These are phyloP conservation scores for Citrus inodora DNA, from an alignment of 345 rosid species.

Conservation along the genomic window DNA sequence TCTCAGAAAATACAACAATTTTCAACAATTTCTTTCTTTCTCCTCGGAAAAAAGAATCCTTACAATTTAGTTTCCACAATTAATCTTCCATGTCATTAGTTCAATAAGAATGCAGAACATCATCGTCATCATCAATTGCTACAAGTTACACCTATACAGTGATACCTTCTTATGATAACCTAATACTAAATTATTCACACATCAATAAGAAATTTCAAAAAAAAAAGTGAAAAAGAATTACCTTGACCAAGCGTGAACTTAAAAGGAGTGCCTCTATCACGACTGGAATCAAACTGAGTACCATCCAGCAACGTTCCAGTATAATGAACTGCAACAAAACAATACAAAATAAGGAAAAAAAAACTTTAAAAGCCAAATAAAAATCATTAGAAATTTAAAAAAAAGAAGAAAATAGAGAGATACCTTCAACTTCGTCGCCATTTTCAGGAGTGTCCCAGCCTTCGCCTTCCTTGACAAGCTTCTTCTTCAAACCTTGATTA, in stretches of 20 bases:
- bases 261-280: slow-evolving; percentile 82
- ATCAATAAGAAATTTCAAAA: background rate
- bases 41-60: no score
- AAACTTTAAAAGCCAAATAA: background rate
- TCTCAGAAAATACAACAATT: background rate
- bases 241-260: slow-evolving; percentile 97
- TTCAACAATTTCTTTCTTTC: background rate
- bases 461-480: slow-evolving; percentile 73
- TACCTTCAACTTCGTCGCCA: slow-evolving; percentile 92
- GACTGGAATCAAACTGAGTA: slow-evolving; percentile 87
- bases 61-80: background rate
- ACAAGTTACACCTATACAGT: background rate
- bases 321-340: slow-evolving; percentile 41
- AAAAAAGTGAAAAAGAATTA: background rate
- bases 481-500: slow-evolving; percentile 74
- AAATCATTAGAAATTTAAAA: background rate
- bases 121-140: background rate
- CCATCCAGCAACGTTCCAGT: slow-evolving; percentile 95
- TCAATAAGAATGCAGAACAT: background rate
- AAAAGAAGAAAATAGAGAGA: background rate
- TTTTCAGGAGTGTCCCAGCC: slow-evolving; percentile 63
- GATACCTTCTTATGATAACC: background rate
- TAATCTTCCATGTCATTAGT: background rate
- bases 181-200: background rate
- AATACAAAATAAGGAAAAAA: background rate